These are phyloP conservation scores for Aphanoascus verrucosus DNA, from an alignment of 2,329 filamentous ascomycete species.

Conservation along the genomic window DNA sequence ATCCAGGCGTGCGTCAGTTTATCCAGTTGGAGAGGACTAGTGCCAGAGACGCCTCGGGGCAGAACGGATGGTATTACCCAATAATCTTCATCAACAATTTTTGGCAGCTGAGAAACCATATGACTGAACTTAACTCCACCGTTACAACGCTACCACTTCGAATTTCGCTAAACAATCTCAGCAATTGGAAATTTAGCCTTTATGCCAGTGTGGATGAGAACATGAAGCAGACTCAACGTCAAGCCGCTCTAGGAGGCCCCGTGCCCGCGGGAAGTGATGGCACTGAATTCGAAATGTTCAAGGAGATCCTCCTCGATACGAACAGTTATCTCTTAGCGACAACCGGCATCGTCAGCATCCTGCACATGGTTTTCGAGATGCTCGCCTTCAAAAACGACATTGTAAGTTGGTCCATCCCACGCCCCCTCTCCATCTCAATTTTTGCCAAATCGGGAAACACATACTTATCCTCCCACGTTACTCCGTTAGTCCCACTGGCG, in stretches of 20 bases:
- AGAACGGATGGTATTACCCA: constrained; percentile 90
- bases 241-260: constrained; percentile 62
- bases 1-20: constrained; percentile 66
- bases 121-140: constrained; percentile 84
- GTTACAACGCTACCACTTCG: constrained; percentile 71
- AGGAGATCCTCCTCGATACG: constrained; percentile 86
- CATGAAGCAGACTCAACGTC: constrained; percentile 68
- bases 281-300: constrained; percentile 91
- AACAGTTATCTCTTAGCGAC: constrained; percentile 82
- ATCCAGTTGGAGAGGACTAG: constrained; percentile 68
- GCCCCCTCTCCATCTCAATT: neutral
- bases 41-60: constrained; percentile 69
- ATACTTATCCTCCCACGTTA: constrained; percentile 1
- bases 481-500: constrained; percentile 64
- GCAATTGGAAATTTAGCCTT: constrained; percentile 80
- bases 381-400: constrained; percentile 97
- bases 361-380: constrained; percentile 91
- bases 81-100: constrained; percentile 90
- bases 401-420: constrained; percentile 31
- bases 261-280: constrained; percentile 75
- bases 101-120: constrained; percentile 87
- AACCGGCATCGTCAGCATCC: constrained; percentile 71
- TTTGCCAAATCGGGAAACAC: neutral
- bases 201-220: constrained; percentile 78
- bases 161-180: constrained; percentile 70